Evolutionary conservation across 768 basidiomycete species (phyloP), one percentile per base, ranked within the genome.

Genomic region (Zangia roseola): DNA sequence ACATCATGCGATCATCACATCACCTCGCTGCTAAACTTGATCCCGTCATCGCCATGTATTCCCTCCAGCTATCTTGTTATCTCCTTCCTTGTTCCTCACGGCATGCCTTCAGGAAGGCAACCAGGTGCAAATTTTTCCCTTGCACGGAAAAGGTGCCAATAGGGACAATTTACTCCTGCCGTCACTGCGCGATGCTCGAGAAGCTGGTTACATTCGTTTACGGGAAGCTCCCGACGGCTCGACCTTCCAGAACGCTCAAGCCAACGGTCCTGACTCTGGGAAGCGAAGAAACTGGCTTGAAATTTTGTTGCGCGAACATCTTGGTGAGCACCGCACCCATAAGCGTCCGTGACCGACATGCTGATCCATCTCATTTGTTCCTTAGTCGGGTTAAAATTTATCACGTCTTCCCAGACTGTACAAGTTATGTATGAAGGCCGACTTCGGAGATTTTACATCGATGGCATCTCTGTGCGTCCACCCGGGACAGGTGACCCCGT

Each of bases 311-410:
- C 79, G 82, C 47, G 90, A 92, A 69, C 61, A 74, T 34, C 71
- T 92, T 45, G 83, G 90, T 89, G 49, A 39, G 80, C 64, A 8
- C 34, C 36, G 14, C 19, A 28, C 19, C 19, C 25, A 31, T 6
- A 10, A 5, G n/a, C 10, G 19, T 25, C 20, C 33, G 33, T 40
- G 42, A 28, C 30, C 33, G 24, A 39, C 30, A 50, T 50, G 24
- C 47, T 54, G 40, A 53, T 25, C 28, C 20, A 21, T 49, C 40
- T 39, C 19, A 34, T 45, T 41, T 36, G 23, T 43, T n/a, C 40
- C 49, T 6, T 43, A 92, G 91, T 91, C 37, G 83, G 86, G 59
- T 71, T 89, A 13, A 88, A 82, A 61, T 88, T 84, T 60, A 68
- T 91, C 53, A 80, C 81, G 10, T 64, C 71, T 33, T 71, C 71